These are phyloP conservation scores for Zymoseptoria crescenta DNA, from an alignment of 2,329 filamentous ascomycete genomes.

Conservation along the genomic window DNA sequence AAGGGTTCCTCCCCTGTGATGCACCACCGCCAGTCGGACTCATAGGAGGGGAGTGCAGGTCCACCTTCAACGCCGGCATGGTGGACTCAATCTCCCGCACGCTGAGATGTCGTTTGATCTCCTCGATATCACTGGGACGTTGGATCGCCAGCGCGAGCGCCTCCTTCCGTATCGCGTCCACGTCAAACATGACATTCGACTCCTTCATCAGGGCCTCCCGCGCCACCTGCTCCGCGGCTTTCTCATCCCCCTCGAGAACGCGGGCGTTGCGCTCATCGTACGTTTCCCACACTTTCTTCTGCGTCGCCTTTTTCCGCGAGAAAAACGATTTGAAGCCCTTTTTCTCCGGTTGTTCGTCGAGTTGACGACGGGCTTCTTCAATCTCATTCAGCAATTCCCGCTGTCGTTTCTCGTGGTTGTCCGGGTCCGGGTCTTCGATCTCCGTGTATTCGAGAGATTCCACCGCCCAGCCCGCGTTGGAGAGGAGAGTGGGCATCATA, in stretches of 20 bases:
- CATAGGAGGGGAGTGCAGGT: not conserved
- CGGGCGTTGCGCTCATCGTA: constrained; percentile 64
- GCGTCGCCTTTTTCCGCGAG: constrained; percentile 65
- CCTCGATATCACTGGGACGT: constrained; percentile 58
- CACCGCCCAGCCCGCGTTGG: constrained; percentile 83
- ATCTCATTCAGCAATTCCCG: constrained; percentile 94
- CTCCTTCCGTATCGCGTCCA: constrained; percentile 74
- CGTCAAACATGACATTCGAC: constrained; percentile 71
- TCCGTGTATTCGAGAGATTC: constrained; percentile 91
- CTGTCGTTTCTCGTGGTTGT: constrained; percentile 80
- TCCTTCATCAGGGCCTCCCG: constrained; percentile 19
- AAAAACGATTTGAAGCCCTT: constrained; percentile 66
- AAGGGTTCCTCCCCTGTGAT: not conserved
- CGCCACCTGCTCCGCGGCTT: constrained; percentile 42
- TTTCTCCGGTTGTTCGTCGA: constrained; percentile 69
- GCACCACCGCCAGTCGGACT: not conserved
- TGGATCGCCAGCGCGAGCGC: constrained; percentile 69
- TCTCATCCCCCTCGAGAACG: constrained; percentile 32
- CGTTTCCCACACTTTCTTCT: constrained; percentile 89
- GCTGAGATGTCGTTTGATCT: constrained; percentile 59
- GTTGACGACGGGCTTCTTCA: constrained; percentile 80
- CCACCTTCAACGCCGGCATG: constrained; percentile 78
- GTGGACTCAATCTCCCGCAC: constrained; percentile 69
- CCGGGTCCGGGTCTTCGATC: constrained; percentile 94
- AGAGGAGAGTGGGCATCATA: constrained; percentile 80